phyloP scores from a whole-genome alignment of 139 green algal genomes.

The Auxenochlorella pyrenoidosa region DNA sequence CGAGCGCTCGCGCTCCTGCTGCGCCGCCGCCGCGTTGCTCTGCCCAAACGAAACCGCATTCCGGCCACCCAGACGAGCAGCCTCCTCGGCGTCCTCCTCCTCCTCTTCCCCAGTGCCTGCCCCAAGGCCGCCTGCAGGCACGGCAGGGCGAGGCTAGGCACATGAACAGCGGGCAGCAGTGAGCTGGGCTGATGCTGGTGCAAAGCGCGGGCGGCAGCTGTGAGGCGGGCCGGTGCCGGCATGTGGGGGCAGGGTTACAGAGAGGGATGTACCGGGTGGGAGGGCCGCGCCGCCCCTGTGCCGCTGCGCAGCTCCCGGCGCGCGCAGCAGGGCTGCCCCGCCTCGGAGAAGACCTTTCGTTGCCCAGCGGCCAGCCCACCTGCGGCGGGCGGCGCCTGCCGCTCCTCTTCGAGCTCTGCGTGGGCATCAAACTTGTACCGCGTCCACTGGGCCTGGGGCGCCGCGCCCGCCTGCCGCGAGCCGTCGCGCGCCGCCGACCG shows the following conservation, averaged over 20 bases:
- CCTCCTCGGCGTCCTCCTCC: background rate
- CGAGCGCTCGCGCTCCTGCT: constrained; percentile 13
- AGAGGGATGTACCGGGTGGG: too few species aligned
- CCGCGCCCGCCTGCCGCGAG: background rate
- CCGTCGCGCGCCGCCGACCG: background rate
- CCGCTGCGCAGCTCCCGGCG: too few species aligned
- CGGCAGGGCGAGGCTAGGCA: background rate
- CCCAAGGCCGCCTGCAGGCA: background rate
- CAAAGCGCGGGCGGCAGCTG: too few species aligned
- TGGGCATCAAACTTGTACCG: constrained; percentile 8
- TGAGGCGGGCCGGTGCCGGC: too few species aligned
- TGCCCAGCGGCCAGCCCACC: background rate
- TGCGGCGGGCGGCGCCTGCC: background rate
- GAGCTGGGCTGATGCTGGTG: too few species aligned
- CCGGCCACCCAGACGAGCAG: background rate
- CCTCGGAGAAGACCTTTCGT: too few species aligned
- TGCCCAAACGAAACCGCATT: constrained; percentile 8
- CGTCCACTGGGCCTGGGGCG: background rate
- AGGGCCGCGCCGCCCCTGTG: too few species aligned
- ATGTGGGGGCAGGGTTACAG: too few species aligned
- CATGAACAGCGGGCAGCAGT: background rate
- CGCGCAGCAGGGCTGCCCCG: too few species aligned
- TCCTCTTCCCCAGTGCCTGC: background rate
- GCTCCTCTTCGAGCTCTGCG: constrained; percentile 19
- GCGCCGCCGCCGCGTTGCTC: constrained; percentile 25